Evolutionary conservation across 768 basidiomycete species (phyloP).

Genomic region (Rhodotorula babjevae): DNA sequence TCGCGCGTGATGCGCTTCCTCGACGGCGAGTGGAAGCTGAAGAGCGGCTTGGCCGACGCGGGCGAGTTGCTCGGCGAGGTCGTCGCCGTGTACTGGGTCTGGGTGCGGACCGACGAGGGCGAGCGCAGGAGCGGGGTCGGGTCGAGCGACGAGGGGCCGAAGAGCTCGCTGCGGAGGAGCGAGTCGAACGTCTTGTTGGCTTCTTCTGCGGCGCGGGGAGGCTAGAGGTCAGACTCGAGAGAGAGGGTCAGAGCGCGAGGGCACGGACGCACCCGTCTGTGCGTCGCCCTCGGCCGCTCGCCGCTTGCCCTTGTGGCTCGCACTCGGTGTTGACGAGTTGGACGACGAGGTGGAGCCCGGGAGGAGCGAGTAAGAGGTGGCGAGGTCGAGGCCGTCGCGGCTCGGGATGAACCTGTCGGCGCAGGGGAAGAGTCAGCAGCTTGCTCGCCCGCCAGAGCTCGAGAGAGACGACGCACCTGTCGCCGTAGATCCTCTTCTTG

Average conservation of each 20-base stretch:
- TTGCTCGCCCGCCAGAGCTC: too few relatives aligned
- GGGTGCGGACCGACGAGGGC: slow-evolving; percentile 16
- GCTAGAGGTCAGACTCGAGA: not conserved
- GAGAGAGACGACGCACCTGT: slow-evolving; percentile 44
- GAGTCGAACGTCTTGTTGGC: slow-evolving; percentile 51
- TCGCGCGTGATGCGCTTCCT: slow-evolving; percentile 27
- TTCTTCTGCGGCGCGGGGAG: slow-evolving; percentile 46
- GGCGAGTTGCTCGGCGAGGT: slow-evolving; percentile 45
- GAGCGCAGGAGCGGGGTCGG: slow-evolving; percentile 35
- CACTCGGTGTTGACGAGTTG: slow-evolving; percentile 51
- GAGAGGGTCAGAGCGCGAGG: not conserved
- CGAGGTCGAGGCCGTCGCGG: slow-evolving; percentile 59
- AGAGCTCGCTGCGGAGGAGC: slow-evolving; percentile 51
- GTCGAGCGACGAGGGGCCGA: slow-evolving; percentile 43
- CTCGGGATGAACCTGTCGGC: slow-evolving; percentile 59
- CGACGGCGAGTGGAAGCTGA: slow-evolving; percentile 40
- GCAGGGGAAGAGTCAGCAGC: not conserved
- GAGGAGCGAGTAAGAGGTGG: slow-evolving; percentile 61
- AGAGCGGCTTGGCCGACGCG: slow-evolving; percentile 36
- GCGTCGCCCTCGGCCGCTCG: slow-evolving; percentile 61
- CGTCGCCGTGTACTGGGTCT: slow-evolving; percentile 37
- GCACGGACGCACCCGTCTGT: slow-evolving; percentile 56
- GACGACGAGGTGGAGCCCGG: slow-evolving; percentile 47
- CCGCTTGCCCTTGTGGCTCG: slow-evolving; percentile 57
- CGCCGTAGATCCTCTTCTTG: slow-evolving; percentile 47